Conservation (phyloP, 495 filamentous ascomycete genomes). For the Penicillium paxilli region DNA sequence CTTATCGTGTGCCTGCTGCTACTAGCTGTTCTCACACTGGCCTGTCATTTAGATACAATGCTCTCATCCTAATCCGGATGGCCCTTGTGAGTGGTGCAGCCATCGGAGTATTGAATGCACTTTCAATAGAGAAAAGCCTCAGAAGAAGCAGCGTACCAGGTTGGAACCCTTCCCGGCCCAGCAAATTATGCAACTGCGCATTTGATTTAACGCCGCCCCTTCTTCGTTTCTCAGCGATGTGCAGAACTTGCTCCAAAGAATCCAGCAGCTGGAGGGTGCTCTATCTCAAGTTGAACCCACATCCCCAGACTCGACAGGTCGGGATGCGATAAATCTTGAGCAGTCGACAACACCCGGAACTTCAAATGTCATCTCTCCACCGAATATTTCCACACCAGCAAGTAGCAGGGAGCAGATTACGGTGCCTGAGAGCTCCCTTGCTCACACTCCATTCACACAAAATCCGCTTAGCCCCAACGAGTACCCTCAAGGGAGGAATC, state of each 20-base stretch:
- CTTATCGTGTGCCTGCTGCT: no score
- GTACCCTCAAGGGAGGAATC: no score
- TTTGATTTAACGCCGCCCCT: no score
- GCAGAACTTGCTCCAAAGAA: slow-evolving; percentile 4
- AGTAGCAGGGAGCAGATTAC: no score
- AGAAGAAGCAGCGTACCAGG: slow-evolving; percentile 11
- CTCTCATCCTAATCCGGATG: slow-evolving; percentile 7
- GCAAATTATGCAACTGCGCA: no score
- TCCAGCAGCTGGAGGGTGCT: slow-evolving; percentile 10
- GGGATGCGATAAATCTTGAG: not conserved
- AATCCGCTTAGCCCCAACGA: no score
- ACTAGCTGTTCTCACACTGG: no score
- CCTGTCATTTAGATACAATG: not conserved
- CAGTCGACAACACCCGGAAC: not conserved
- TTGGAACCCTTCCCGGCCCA: no score
- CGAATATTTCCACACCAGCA: no score
- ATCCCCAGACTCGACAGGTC: not conserved
- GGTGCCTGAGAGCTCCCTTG: no score
- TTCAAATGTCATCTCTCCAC: not conserved
- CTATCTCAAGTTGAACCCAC: not conserved
- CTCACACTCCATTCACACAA: no score
- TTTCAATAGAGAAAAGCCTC: slow-evolving; percentile 14
- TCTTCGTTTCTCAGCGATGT: no score
- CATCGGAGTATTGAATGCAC: slow-evolving; percentile 17
- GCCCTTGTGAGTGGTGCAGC: slow-evolving; percentile 16